Evolutionary conservation across 2,329 filamentous ascomycete genomes (phyloP).

Genomic region (Fusarium sp.): DNA sequence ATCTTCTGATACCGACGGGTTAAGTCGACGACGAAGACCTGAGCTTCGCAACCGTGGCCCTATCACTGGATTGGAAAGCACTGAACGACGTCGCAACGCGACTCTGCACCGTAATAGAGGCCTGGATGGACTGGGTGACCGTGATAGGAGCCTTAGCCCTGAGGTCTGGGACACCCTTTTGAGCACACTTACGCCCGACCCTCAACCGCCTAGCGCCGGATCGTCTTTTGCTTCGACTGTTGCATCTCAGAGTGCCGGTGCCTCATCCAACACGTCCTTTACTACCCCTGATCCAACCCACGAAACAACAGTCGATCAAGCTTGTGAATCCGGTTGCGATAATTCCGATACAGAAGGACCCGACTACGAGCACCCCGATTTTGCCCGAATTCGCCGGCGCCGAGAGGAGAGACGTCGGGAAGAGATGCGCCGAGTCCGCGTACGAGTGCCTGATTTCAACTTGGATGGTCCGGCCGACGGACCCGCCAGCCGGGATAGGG

Average conservation of each 20-base stretch:
- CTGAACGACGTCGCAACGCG: conserved; percentile 14
- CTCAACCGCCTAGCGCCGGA: conserved; percentile 82
- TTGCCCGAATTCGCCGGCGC: conserved; percentile 33
- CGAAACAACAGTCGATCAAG: conserved; percentile 56
- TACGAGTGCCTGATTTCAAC: conserved; percentile 39
- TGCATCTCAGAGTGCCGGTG: conserved; percentile 59
- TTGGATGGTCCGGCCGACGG: conserved; percentile 31
- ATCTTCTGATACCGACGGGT: conserved; percentile 4
- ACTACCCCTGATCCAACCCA: conserved; percentile 54
- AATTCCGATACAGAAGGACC: conserved; percentile 70
- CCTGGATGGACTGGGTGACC: conserved; percentile 85
- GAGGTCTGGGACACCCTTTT: conserved; percentile 87
- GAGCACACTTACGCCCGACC: conserved; percentile 85
- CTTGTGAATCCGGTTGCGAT: conserved; percentile 69
- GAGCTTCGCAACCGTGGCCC: background rate
- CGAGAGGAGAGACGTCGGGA: conserved; percentile 33
- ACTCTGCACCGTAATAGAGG: conserved; percentile 27
- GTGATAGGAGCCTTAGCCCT: conserved; percentile 85
- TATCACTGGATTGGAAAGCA: background rate
- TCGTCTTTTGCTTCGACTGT: conserved; percentile 84
- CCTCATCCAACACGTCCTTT: conserved; percentile 61
- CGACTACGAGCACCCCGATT: conserved; percentile 56
- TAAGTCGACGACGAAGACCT: conserved; percentile 12
- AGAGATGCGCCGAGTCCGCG: conserved; percentile 30
- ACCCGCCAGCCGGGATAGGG: conserved; percentile 14